Evolutionary conservation across 257 asterid genomes (phyloP).

Genomic region (Rauvolfia tetraphylla): DNA sequence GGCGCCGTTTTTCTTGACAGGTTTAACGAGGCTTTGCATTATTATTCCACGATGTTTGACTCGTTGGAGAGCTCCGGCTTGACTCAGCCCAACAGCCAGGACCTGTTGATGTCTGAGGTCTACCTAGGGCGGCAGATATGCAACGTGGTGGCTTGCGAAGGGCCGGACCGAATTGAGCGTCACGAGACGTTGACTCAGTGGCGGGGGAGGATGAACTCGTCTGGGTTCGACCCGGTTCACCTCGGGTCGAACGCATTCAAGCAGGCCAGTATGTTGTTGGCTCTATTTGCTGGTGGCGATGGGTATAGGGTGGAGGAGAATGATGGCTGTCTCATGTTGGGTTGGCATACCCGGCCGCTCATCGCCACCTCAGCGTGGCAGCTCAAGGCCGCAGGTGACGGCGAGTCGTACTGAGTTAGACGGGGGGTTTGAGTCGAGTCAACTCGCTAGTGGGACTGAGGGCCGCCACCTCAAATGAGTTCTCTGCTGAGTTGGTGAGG

Average conservation of each 20-base stretch:
- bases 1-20: slow-evolving; percentile 56
- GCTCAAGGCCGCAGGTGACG: slow-evolving; percentile 24
- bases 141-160: slow-evolving; percentile 87
- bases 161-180: slow-evolving; percentile 68
- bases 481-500: slow-evolving; percentile 14
- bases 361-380: slow-evolving; percentile 92
- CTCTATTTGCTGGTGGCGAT: slow-evolving; percentile 65
- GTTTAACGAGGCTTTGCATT: slow-evolving; percentile 80
- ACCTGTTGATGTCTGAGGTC: slow-evolving; percentile 71
- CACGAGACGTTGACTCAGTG: slow-evolving; percentile 79
- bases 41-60: slow-evolving; percentile 87
- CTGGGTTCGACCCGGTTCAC: slow-evolving; percentile 68
- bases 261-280: slow-evolving; percentile 82
- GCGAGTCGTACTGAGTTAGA: slow-evolving; percentile 21
- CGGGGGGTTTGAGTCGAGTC: neutral
- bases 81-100: slow-evolving; percentile 47
- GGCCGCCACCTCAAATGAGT: slow-evolving; percentile 6
- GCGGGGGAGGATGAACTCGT: slow-evolving; percentile 54
- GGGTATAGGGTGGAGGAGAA: slow-evolving; percentile 83
- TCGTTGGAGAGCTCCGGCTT: slow-evolving; percentile 68
- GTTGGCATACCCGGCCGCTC: slow-evolving; percentile 83
- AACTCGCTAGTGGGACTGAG: neutral
- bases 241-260: slow-evolving; percentile 83
- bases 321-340: slow-evolving; percentile 76
- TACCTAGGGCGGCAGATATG: slow-evolving; percentile 79